Evolutionary conservation across 1,284 basidiomycete genomes (phyloP).

Genomic region (Leccinum pachyderme): DNA sequence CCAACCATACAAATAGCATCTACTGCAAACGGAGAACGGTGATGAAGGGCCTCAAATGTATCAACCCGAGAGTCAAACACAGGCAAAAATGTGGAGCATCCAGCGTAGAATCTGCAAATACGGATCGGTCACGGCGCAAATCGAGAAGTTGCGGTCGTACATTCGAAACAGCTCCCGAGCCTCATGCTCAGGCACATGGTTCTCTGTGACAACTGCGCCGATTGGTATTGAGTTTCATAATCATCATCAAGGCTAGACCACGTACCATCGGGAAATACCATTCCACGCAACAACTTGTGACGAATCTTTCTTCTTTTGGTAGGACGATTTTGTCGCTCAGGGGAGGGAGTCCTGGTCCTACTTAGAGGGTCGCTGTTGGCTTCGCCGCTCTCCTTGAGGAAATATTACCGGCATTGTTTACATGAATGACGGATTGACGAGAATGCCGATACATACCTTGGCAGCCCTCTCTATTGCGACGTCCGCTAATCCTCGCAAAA

Average conservation of each 20-base stretch:
- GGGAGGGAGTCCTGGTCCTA: slow-evolving; percentile 67
- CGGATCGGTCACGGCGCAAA: slow-evolving; percentile 5
- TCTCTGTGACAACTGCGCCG: slow-evolving; percentile 70
- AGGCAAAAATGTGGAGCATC: slow-evolving; percentile 87
- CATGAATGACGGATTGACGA: not conserved
- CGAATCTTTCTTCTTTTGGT: slow-evolving; percentile 69
- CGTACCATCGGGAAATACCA: slow-evolving; percentile 69
- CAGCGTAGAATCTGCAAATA: slow-evolving; percentile 69
- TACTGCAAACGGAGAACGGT: slow-evolving; percentile 81
- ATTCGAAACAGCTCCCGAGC: slow-evolving; percentile 82
- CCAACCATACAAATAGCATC: slow-evolving; percentile 90
- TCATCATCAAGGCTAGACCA: slow-evolving; percentile 1
- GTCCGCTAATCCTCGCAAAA: slow-evolving; percentile 74
- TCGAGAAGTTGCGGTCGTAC: slow-evolving; percentile 36
- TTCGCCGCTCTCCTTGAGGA: slow-evolving; percentile 66
- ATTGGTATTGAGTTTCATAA: slow-evolving; percentile 15
- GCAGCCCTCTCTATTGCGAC: slow-evolving; percentile 74
- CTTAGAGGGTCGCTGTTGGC: slow-evolving; percentile 67
- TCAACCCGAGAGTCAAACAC: slow-evolving; percentile 79
- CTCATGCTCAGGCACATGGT: slow-evolving; percentile 74
- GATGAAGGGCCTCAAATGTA: slow-evolving; percentile 77
- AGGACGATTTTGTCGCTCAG: slow-evolving; percentile 61
- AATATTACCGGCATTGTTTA: slow-evolving; percentile 1
- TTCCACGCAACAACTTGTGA: slow-evolving; percentile 49
- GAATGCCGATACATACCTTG: slow-evolving; percentile 47